Evolutionary conservation across 192 early-diverging fungal species (phyloP).

Genomic region (Coemansia sp.): DNA sequence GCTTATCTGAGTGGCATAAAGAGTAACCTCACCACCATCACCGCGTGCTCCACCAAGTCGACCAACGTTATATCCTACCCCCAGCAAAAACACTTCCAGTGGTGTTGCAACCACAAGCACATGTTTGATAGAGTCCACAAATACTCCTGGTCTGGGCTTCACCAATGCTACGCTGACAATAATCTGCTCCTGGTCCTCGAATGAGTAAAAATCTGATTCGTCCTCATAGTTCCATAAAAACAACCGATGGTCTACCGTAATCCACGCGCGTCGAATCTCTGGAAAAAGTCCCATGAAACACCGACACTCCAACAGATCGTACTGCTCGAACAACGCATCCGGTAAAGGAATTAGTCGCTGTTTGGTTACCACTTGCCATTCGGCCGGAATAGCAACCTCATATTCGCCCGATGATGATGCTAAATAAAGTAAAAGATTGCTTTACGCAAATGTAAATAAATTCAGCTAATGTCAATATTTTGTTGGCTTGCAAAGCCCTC

Average conservation of each 20-base stretch:
- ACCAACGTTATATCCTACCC: slow-evolving; percentile 58
- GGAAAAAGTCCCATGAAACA: slow-evolving; percentile 91
- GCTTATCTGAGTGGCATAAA: slow-evolving; percentile 79
- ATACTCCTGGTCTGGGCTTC: slow-evolving; percentile 72
- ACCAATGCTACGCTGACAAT: slow-evolving; percentile 85
- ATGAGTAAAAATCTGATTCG: slow-evolving; percentile 67
- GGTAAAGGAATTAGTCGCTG: slow-evolving; percentile 70
- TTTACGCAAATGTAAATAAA: slow-evolving; percentile 9
- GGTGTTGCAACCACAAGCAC: slow-evolving; percentile 86
- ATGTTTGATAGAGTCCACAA: slow-evolving; percentile 79
- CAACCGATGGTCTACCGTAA: slow-evolving; percentile 84
- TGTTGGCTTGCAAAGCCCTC: neutral
- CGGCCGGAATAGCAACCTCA: slow-evolving; percentile 40
- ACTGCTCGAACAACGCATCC: slow-evolving; percentile 73
- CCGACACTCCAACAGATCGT: slow-evolving; percentile 70
- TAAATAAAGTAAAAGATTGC: slow-evolving; percentile 2
- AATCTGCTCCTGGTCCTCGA: slow-evolving; percentile 86
- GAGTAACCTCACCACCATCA: slow-evolving; percentile 58
- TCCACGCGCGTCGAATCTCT: slow-evolving; percentile 88
- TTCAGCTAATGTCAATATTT: neutral
- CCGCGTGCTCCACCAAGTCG: slow-evolving; percentile 7
- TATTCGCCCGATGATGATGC: slow-evolving; percentile 60
- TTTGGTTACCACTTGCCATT: slow-evolving; percentile 59
- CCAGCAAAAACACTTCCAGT: slow-evolving; percentile 79
- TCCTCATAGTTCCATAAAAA: slow-evolving; percentile 92